Evolutionary conservation across 257 asterid genomes (phyloP).

Genomic region (Cordia subcordata): DNA sequence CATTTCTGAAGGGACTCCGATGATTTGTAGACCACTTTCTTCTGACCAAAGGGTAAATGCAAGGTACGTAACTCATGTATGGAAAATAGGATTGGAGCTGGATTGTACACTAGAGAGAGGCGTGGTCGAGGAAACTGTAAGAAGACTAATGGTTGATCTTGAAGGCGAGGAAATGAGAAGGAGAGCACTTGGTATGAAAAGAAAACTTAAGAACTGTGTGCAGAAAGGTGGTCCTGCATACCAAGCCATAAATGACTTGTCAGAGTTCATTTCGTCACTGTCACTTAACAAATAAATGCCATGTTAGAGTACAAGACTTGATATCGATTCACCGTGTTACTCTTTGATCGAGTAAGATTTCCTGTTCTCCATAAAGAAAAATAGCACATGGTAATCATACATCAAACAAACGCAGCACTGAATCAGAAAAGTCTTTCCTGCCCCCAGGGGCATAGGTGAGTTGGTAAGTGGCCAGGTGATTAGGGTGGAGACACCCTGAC

Average conservation of each 20-base stretch:
- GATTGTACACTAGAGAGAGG: constrained; percentile 5
- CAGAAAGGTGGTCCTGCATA: constrained; percentile 19
- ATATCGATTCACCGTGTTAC: too few species aligned
- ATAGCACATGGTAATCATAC: too few species aligned
- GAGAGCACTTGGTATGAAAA: constrained; percentile 7
- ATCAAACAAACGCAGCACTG: too few species aligned
- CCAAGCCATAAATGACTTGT: constrained; percentile 13
- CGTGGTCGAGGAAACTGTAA: constrained; percentile 1
- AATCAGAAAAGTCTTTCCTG: too few species aligned
- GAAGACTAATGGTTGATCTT: constrained; percentile 8
- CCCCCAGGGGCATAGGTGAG: too few species aligned
- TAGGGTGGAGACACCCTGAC: too few species aligned
- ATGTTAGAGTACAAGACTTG: too few species aligned
- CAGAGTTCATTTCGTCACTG: constrained; percentile 13
- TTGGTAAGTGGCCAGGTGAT: too few species aligned
- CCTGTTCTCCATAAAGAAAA: too few species aligned
- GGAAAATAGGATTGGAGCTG: constrained; percentile 25
- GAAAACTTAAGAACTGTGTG: background rate
- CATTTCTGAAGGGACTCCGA: constrained; percentile 21
- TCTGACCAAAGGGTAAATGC: constrained; percentile 16
- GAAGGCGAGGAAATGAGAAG: constrained; percentile 12
- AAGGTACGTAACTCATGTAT: constrained; percentile 8
- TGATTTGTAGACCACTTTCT: constrained; percentile 20
- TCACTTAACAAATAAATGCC: too few species aligned
- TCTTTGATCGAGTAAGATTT: too few species aligned